Evolutionary conservation across 2,329 filamentous ascomycete species (phyloP).

Genomic region (Scedosporium boydii): DNA sequence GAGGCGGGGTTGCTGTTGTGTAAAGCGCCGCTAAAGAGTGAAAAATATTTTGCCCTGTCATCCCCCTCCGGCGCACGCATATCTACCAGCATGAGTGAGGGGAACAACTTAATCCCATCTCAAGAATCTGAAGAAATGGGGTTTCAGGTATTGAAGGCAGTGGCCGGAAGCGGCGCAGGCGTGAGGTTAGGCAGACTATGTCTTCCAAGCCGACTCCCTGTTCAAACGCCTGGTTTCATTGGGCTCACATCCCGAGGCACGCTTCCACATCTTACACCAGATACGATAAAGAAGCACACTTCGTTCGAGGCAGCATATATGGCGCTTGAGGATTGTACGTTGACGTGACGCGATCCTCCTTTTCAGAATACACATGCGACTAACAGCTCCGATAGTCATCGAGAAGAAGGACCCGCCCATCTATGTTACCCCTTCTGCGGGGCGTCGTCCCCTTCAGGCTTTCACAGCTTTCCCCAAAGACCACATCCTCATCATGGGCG

Average conservation of each 20-base stretch:
- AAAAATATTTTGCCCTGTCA: no score
- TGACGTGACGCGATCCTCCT: neutral
- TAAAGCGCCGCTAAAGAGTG: neutral
- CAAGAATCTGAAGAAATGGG: conserved; percentile 17
- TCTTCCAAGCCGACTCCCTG: conserved; percentile 49
- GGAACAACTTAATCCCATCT: neutral
- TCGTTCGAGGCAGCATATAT: conserved; percentile 64
- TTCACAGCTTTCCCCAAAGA: conserved; percentile 67
- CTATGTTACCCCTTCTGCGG: conserved; percentile 26
- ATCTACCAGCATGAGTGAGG: conserved; percentile 4
- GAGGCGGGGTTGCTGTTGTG: neutral
- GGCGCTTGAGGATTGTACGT: conserved; percentile 85
- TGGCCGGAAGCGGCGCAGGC: conserved; percentile 22
- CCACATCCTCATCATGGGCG: conserved; percentile 60
- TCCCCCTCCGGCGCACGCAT: neutral
- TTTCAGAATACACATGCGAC: neutral
- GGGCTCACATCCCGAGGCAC: conserved; percentile 73
- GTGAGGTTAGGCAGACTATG: conserved; percentile 61
- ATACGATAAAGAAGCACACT: conserved; percentile 61
- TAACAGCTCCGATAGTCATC: conserved; percentile 32
- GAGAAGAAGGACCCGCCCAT: conserved; percentile 44
- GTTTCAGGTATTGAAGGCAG: conserved; percentile 38
- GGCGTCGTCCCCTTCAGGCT: conserved; percentile 49
- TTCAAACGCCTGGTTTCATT: conserved; percentile 78
- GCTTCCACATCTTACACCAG: conserved; percentile 81